These are phyloP conservation scores for Prunus persica DNA, from an alignment of 306 rosid genomes.

Conservation along the genomic window DNA sequence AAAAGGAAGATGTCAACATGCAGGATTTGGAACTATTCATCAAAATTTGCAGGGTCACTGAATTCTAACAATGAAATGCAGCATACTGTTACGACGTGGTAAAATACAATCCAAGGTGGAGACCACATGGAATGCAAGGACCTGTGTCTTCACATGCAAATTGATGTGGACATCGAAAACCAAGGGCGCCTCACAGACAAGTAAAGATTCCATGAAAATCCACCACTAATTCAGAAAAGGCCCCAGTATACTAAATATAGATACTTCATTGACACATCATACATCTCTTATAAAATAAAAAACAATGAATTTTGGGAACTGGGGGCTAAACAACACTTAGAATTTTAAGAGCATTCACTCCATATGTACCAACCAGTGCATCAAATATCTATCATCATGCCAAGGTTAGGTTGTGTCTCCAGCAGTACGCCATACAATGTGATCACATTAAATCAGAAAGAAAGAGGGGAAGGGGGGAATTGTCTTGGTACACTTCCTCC, in stretches of 20 bases:
- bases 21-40: background rate
- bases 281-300: background rate
- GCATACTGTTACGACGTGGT: background rate
- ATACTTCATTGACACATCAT: background rate
- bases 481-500: too few species aligned
- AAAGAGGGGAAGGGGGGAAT: background rate
- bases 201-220: background rate
- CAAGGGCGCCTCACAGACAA: background rate
- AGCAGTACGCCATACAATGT: background rate
- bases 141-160: background rate
- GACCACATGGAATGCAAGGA: slow-evolving; percentile 8
- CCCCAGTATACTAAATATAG: background rate
- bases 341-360: background rate
- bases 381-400: background rate
- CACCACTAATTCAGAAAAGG: background rate
- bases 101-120: background rate
- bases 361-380: background rate
- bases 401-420: background rate
- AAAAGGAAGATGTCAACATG: background rate
- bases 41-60: background rate
- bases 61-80: background rate
- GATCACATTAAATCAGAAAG: background rate
- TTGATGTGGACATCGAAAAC: slow-evolving; percentile 6
- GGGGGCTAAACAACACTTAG: background rate
- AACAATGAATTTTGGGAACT: background rate